These are phyloP conservation scores for Pezicula neosporulosa DNA, from an alignment of 2,329 filamentous ascomycete genomes.

Conservation along the genomic window DNA sequence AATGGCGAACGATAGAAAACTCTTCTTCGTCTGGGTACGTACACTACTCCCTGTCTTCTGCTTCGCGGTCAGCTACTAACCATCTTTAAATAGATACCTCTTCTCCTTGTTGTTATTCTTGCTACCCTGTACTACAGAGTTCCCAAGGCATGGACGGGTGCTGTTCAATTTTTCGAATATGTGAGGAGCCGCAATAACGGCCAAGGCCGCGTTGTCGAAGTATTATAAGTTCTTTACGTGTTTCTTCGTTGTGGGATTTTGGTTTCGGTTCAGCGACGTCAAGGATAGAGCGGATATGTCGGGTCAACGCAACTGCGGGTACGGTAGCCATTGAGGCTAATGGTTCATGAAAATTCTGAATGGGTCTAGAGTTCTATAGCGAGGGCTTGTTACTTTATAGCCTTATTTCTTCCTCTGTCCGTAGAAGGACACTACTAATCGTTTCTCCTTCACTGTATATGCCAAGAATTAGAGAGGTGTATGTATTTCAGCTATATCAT, in stretches of 20 bases:
- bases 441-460: no score
- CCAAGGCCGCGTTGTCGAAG: conserved; percentile 24
- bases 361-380: no score
- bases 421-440: no score
- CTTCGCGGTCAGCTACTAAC: conserved; percentile 13
- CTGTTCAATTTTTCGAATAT: conserved; percentile 13
- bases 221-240: conserved; percentile 11
- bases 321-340: no score
- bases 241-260: neutral
- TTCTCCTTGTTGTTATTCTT: conserved; percentile 44
- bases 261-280: neutral
- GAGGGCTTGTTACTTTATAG: no score
- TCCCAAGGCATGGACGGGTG: conserved; percentile 38
- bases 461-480: no score
- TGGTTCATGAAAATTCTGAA: no score
- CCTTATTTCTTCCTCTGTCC: no score
- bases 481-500: no score
- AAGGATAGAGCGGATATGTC: neutral
- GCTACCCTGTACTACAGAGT: conserved; percentile 49
- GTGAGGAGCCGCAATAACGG: conserved; percentile 6
- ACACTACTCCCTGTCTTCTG: neutral
- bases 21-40: conserved; percentile 67
- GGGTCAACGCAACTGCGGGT: neutral
- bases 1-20: conserved; percentile 59
- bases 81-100: conserved; percentile 41